Conservation (phyloP, 2,329 filamentous ascomycete species). For the Leptosphaerulina australis region DNA sequence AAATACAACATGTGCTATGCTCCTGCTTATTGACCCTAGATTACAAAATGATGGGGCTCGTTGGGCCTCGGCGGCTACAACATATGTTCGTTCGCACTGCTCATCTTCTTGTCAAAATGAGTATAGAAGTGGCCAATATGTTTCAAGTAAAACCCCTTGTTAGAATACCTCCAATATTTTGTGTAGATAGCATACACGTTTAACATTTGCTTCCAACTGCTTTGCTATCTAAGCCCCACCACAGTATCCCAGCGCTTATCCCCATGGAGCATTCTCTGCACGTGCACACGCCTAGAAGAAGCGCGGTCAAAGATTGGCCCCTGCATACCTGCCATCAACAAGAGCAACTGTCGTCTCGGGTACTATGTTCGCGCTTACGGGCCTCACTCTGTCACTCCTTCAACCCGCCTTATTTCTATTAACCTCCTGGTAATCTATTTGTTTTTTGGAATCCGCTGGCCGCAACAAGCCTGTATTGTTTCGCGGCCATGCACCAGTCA, state of each 20-base stretch:
- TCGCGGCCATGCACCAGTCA: conserved; percentile 15
- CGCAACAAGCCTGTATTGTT: conserved; percentile 4
- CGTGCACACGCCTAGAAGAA: conserved; percentile 10
- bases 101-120: background rate
- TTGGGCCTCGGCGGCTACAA: conserved; percentile 8
- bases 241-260: background rate
- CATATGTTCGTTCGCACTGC: too few relatives aligned
- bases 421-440: background rate
- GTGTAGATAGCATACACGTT: too few relatives aligned
- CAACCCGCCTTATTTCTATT: background rate
- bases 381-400: background rate
- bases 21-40: background rate
- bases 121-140: too few relatives aligned
- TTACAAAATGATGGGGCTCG: background rate
- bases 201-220: background rate
- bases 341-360: conserved; percentile 32
- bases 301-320: conserved; percentile 9
- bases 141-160: background rate
- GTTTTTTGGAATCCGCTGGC: background rate
- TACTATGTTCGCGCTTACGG: conserved; percentile 26
- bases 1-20: background rate
- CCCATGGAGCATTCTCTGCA: background rate
- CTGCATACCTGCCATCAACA: conserved; percentile 5
- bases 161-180: background rate
- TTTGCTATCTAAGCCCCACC: background rate